Percentiles rank a stretch among this genome's conserved stretches.
Evolutionary conservation across 208 protist genomes (phyloP).

Genomic region (Trichomonas tenax): DNA sequence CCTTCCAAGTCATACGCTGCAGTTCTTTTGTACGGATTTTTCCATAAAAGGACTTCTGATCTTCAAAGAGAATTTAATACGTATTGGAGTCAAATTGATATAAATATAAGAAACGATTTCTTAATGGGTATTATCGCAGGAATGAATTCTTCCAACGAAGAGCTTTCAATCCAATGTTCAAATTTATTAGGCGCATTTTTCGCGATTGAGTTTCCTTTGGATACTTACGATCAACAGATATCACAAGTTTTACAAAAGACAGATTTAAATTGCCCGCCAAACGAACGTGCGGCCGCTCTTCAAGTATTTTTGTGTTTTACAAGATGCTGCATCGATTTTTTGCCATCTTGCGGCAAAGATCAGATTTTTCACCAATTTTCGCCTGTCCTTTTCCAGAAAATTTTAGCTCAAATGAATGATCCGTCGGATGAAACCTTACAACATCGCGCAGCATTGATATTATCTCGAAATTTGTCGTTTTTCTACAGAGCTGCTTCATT

Average conservation of each 20-base stretch:
- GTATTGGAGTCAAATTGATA: neutral
- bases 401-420: neutral
- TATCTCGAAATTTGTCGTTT: neutral
- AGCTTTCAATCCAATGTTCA: neutral
- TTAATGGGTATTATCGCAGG: neutral
- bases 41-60: neutral
- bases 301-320: neutral
- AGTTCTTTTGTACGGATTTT: neutral
- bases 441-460: neutral
- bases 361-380: neutral
- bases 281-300: neutral
- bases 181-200: neutral
- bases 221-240: neutral
- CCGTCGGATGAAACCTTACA: neutral
- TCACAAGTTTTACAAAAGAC: neutral
- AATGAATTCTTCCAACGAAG: neutral
- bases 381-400: neutral
- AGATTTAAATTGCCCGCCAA: neutral
- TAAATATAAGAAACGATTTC: neutral
- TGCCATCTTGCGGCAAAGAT: neutral
- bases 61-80: neutral
- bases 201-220: neutral
- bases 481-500: neutral
- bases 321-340: neutral
- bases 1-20: neutral